Percentiles rank a stretch among this genome's conserved stretches.
Evolutionary conservation across 1,139 yeast species (phyloP).

Genomic region (Tardiomyces digboiensis): DNA sequence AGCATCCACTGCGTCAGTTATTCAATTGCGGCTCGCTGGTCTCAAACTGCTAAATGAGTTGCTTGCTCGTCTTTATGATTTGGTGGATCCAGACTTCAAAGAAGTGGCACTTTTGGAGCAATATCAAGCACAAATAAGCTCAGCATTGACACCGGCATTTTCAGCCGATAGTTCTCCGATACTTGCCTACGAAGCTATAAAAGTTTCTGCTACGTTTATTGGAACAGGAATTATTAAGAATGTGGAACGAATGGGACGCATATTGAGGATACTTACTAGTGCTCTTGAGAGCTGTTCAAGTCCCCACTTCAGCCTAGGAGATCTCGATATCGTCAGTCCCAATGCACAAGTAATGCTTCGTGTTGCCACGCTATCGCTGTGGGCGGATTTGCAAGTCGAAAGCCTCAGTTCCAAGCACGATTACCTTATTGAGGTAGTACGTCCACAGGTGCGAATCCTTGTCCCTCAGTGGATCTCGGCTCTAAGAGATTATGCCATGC

Average conservation of each 20-base stretch:
- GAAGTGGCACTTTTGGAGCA: slow-evolving; percentile 72
- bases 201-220: slow-evolving; percentile 71
- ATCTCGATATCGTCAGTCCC: slow-evolving; percentile 25
- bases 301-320: slow-evolving; percentile 36
- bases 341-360: slow-evolving; percentile 50
- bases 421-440: slow-evolving; percentile 38
- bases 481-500: slow-evolving; percentile 62
- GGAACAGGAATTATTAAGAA: slow-evolving; percentile 43
- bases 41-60: slow-evolving; percentile 55
- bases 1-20: slow-evolving; percentile 68
- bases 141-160: slow-evolving; percentile 90
- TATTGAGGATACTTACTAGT: slow-evolving; percentile 55
- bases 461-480: slow-evolving; percentile 75
- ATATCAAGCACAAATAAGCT: slow-evolving; percentile 89
- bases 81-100: slow-evolving; percentile 67
- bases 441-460: slow-evolving; percentile 49
- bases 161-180: slow-evolving; percentile 60
- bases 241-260: slow-evolving; percentile 43
- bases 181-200: slow-evolving; percentile 69
- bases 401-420: slow-evolving; percentile 21
- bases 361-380: slow-evolving; percentile 67
- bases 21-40: slow-evolving; percentile 55
- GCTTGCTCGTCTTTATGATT: slow-evolving; percentile 36
- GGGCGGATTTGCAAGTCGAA: slow-evolving; percentile 73
- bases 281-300: slow-evolving; percentile 49